Evolutionary conservation across 305 asterid species (phyloP).

Genomic region (Salvia sclarea): DNA sequence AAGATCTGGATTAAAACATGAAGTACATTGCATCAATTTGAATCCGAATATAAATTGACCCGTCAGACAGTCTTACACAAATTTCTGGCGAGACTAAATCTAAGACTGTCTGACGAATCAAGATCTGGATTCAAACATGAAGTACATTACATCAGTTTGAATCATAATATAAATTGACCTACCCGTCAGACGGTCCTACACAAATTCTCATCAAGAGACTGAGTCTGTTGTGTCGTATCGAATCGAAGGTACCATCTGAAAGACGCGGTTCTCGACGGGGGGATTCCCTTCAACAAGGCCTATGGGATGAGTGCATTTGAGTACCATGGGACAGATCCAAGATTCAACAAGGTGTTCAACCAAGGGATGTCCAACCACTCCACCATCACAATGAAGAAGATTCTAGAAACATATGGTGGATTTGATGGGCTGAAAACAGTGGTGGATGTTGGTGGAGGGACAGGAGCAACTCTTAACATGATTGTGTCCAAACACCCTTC

Average conservation of each 20-base stretch:
- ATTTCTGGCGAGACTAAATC: too few relatives aligned
- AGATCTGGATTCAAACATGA: too few relatives aligned
- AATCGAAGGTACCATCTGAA: conserved; percentile 54
- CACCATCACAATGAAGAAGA: conserved; percentile 61
- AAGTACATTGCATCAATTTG: too few relatives aligned
- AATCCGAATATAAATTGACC: too few relatives aligned
- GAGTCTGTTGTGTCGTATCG: background rate
- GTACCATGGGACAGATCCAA: conserved; percentile 61
- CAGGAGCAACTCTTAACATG: conserved; percentile 60
- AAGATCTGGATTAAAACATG: too few relatives aligned
- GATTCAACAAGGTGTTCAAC: conserved; percentile 65
- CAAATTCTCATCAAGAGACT: too few relatives aligned
- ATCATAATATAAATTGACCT: too few relatives aligned
- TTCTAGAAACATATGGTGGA: conserved; percentile 52
- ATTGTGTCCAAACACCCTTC: conserved; percentile 57
- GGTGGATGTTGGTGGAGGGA: conserved; percentile 82
- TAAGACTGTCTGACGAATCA: too few relatives aligned
- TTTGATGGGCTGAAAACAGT: conserved; percentile 53
- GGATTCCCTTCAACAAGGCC: conserved; percentile 66
- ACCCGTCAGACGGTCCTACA: too few relatives aligned
- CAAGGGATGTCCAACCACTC: conserved; percentile 62
- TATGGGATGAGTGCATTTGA: conserved; percentile 69
- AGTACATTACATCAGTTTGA: too few relatives aligned
- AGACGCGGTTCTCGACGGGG: conserved; percentile 72
- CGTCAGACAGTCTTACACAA: too few relatives aligned